These are phyloP conservation scores for Ophiostoma sp. DNA, from an alignment of 2,329 filamentous ascomycete genomes.

Conservation along the genomic window DNA sequence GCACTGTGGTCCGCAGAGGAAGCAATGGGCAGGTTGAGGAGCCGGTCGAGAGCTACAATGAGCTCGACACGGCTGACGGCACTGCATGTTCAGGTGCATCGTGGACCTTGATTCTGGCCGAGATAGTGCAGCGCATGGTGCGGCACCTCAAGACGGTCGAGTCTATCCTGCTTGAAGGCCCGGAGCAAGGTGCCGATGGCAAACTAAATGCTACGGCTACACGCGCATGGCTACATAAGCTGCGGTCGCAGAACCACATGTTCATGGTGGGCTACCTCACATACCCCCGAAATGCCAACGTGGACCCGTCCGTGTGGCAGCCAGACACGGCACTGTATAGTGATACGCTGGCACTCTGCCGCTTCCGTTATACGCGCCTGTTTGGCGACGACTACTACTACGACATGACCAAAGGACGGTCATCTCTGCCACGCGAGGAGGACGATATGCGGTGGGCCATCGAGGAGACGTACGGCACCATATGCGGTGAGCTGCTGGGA, in stretches of 20 bases:
- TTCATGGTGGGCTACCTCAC: slow-evolving; percentile 43
- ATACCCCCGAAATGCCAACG: slow-evolving; percentile 34
- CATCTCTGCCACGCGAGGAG: slow-evolving; percentile 34
- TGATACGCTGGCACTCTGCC: slow-evolving; percentile 39
- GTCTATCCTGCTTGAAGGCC: slow-evolving; percentile 26
- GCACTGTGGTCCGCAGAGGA: slow-evolving; percentile 26
- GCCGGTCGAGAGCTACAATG: not conserved
- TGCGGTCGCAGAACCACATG: slow-evolving; percentile 39
- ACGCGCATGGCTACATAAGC: slow-evolving; percentile 31
- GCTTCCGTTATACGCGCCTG: slow-evolving; percentile 38
- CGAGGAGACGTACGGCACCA: slow-evolving; percentile 37
- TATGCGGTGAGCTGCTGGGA: slow-evolving; percentile 40
- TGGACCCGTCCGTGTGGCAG: slow-evolving; percentile 30
- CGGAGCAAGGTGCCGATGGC: slow-evolving; percentile 20
- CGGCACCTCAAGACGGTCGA: slow-evolving; percentile 34
- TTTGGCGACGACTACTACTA: slow-evolving; percentile 30
- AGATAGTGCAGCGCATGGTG: slow-evolving; percentile 40
- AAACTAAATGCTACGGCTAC: slow-evolving; percentile 30
- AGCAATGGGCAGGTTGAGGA: not conserved
- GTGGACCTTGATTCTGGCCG: slow-evolving; percentile 39
- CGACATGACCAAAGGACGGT: not conserved
- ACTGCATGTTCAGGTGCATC: slow-evolving; percentile 39
- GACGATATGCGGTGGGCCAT: slow-evolving; percentile 36
- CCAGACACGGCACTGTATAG: slow-evolving; percentile 34
- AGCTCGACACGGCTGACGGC: not conserved